phyloP scores from a whole-genome alignment of 495 filamentous ascomycete genomes.

The Tuber melanosporum region DNA sequence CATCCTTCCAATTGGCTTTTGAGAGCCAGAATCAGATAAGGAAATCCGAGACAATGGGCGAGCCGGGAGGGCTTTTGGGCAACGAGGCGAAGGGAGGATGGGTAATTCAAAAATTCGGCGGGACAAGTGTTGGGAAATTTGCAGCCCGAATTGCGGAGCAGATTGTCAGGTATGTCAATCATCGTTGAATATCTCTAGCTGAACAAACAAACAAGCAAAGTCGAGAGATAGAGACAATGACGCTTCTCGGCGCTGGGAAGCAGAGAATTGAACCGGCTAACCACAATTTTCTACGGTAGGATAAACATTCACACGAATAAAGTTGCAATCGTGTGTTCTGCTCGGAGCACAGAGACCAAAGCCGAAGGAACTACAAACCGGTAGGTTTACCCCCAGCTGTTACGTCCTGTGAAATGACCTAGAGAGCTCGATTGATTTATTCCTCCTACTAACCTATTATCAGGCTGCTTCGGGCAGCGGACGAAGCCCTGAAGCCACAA shows the following conservation, averaged over 20 bases:
- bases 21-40: background rate
- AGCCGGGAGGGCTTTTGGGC: background rate
- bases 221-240: background rate
- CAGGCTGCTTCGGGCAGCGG: slow-evolving; percentile 66
- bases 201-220: slow-evolving; percentile 30
- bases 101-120: slow-evolving; percentile 83
- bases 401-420: background rate
- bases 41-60: background rate
- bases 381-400: slow-evolving; percentile 52
- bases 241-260: background rate
- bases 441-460: background rate
- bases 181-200: background rate
- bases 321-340: slow-evolving; percentile 89
- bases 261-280: background rate
- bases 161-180: slow-evolving; percentile 56
- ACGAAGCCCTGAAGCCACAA: slow-evolving; percentile 58
- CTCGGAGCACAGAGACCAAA: slow-evolving; percentile 85
- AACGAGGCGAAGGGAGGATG: slow-evolving; percentile 47
- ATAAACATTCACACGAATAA: slow-evolving; percentile 44
- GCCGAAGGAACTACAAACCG: slow-evolving; percentile 89
- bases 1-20: background rate
- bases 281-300: background rate
- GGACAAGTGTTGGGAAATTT: slow-evolving; percentile 75
- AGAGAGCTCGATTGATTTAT: background rate
- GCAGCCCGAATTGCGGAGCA: slow-evolving; percentile 65